Evolutionary conservation across 768 basidiomycete species (phyloP).

Genomic region (Hemileccinum rubropunctum): DNA sequence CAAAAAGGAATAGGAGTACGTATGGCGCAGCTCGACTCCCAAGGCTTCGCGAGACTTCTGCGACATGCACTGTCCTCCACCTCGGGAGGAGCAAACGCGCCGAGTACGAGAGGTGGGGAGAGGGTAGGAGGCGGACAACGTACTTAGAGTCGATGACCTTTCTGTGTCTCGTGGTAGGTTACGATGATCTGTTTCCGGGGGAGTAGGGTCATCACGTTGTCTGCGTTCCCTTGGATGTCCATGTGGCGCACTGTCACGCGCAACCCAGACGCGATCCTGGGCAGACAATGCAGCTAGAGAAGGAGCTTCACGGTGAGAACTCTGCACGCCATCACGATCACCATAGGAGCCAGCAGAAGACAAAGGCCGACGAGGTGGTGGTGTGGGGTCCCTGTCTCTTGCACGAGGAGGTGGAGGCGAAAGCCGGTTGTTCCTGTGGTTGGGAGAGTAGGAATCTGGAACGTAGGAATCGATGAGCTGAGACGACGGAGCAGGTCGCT

Average conservation of each 20-base stretch:
- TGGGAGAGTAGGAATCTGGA: conserved; percentile 28
- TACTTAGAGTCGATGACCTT: conserved; percentile 41
- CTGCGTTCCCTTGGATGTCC: conserved; percentile 24
- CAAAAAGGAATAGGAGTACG: conserved; percentile 31
- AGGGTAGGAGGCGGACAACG: conserved; percentile 46
- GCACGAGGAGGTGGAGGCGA: conserved; percentile 22
- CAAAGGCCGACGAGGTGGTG: conserved; percentile 19
- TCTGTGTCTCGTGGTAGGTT: conserved; percentile 28
- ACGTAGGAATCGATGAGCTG: conserved; percentile 26
- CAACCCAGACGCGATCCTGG: conserved; percentile 27
- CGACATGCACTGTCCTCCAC: conserved; percentile 33
- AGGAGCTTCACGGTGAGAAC: conserved; percentile 21
- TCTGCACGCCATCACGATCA: conserved; percentile 20
- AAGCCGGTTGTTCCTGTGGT: conserved; percentile 19
- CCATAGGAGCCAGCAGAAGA: conserved; percentile 21
- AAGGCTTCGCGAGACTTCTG: conserved; percentile 44
- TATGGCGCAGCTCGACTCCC: conserved; percentile 40
- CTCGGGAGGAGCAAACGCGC: conserved; percentile 39
- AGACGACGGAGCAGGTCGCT: conserved; percentile 19
- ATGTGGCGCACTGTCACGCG: conserved; percentile 9
- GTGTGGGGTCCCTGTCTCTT: conserved; percentile 24
- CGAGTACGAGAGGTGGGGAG: conserved; percentile 34
- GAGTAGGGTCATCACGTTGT: conserved; percentile 24
- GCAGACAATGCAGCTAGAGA: conserved; percentile 4
- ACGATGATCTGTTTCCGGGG: conserved; percentile 20